Base-by-base conservation (phyloP, 768 basidiomycete genomes). In the Suillus spraguei region DNA sequence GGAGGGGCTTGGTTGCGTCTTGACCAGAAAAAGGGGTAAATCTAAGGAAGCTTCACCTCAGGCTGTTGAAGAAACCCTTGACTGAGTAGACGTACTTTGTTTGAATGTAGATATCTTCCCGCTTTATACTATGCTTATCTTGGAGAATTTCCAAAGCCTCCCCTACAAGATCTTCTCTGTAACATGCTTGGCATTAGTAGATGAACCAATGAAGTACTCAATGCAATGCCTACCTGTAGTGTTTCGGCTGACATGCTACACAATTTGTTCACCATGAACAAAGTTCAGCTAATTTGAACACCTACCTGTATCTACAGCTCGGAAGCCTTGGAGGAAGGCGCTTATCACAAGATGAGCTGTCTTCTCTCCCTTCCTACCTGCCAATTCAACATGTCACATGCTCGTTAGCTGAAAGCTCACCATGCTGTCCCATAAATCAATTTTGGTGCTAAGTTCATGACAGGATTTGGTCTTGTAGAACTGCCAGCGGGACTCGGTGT, bases 291-390 rank as follows among this genome's bases (percentile, higher is more conserved):
- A 20, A 32, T 10, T 17, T 36, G 17, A 10, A 41, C 71, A 74
- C 80, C 65, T 74, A 82, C 91, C 92, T n/a, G 91, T 94, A 69
- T 95, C 94, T 35, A 95, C 86, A 5, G 89, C 92, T 53, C 87
- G 78, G 72, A 94, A 95, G 6, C 94, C 93, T 66, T 85, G 82
- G 44, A 89, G 75, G 61, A 94, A 85, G 11, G 94, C 94, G 61
- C 79, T 82, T 58, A 89, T 76, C 22, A 94, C 92, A 3, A 94
- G 82, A 5, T 79, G 75, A 0, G 86, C 77, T 1, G 94, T 95
- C 28, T 81, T 74, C 61, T 90, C 88, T 69, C 87, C 87, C 79
- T 95, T 95, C 92, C 91, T 93, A 67, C 24, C 50, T 56, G 60
- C 60, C 36, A 39, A 50, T 63, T 55, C 41, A 63, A 24, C 56